phyloP scores from a whole-genome alignment of 140 eudicot genomes.

The Cichorium intybus region DNA sequence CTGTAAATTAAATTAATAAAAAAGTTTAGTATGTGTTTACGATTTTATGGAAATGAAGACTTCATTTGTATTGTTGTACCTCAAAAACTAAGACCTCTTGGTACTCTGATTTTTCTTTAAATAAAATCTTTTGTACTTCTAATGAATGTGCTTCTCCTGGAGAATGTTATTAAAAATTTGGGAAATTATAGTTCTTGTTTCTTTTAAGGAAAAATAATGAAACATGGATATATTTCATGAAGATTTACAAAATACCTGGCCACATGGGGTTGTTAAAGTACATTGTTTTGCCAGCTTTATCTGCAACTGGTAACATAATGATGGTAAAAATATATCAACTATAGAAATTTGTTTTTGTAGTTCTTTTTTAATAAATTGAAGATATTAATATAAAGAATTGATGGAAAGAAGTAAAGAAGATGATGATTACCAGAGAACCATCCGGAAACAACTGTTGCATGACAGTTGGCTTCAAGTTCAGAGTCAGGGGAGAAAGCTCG shows the following conservation, averaged over 20 bases:
- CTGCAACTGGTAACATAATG: conserved; percentile 34
- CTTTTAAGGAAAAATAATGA: background rate
- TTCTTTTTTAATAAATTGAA: background rate
- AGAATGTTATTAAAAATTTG: background rate
- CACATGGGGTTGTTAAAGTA: conserved; percentile 95
- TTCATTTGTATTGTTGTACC: conserved; percentile 33
- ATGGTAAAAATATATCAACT: conserved; percentile 7
- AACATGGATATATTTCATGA: background rate
- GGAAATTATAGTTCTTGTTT: background rate
- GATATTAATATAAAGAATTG: background rate
- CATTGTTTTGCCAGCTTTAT: conserved; percentile 38
- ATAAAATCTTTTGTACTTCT: conserved; percentile 65
- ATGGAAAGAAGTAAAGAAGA: conserved; percentile 3
- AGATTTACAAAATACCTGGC: conserved; percentile 87
- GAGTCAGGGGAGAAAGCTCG: conserved; percentile 46
- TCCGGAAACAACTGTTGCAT: conserved; percentile 86
- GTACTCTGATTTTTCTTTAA: conserved; percentile 66
- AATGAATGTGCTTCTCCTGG: conserved; percentile 96
- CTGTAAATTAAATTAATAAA: conserved; percentile 38
- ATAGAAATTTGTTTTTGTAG: too few species aligned
- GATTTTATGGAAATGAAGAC: background rate
- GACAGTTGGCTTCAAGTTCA: conserved; percentile 69
- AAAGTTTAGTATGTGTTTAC: background rate
- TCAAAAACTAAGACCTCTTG: conserved; percentile 93
- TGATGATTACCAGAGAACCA: conserved; percentile 70